Conservation (phyloP, 2,329 filamentous ascomycete genomes). For the Penicillium sclerotiorum region DNA sequence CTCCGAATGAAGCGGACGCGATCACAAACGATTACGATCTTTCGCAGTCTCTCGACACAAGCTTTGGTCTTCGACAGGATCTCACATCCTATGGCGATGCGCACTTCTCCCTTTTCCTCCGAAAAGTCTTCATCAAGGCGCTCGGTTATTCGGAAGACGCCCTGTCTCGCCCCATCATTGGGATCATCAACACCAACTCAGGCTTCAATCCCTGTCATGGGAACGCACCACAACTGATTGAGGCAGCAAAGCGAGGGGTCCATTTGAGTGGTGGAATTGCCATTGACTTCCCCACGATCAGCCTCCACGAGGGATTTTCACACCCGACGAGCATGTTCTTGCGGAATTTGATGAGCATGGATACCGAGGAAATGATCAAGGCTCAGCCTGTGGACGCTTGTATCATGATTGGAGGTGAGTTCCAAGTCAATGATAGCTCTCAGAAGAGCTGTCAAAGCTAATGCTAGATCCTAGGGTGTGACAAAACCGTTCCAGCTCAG, state of each 20-base stretch:
- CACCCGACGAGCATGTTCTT: conserved; percentile 74
- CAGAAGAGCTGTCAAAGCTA: no score
- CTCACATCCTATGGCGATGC: conserved; percentile 71
- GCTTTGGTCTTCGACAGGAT: conserved; percentile 62
- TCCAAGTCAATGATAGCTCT: conserved; percentile 13
- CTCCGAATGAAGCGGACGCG: neutral
- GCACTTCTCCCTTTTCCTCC: conserved; percentile 73
- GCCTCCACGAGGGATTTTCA: conserved; percentile 69
- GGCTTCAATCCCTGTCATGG: conserved; percentile 75
- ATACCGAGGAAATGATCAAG: conserved; percentile 76
- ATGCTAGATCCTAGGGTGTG: conserved; percentile 59
- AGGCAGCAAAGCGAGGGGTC: conserved; percentile 69
- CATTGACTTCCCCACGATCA: conserved; percentile 74
- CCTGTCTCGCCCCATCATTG: conserved; percentile 70
- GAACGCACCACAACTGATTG: conserved; percentile 71
- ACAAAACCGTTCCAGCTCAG: conserved; percentile 74
- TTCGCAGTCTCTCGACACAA: conserved; percentile 21
- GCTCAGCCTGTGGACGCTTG: conserved; percentile 71
- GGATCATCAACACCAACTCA: conserved; percentile 73
- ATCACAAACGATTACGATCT: neutral
- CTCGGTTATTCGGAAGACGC: conserved; percentile 73
- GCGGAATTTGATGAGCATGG: conserved; percentile 76
- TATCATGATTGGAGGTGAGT: conserved; percentile 65
- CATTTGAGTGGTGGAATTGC: conserved; percentile 68
- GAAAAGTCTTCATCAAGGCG: conserved; percentile 78